Percentiles rank a stretch among this genome's conserved stretches.
Conservation (phyloP, 768 basidiomycete species). For the Paxillus rubicundulus region DNA sequence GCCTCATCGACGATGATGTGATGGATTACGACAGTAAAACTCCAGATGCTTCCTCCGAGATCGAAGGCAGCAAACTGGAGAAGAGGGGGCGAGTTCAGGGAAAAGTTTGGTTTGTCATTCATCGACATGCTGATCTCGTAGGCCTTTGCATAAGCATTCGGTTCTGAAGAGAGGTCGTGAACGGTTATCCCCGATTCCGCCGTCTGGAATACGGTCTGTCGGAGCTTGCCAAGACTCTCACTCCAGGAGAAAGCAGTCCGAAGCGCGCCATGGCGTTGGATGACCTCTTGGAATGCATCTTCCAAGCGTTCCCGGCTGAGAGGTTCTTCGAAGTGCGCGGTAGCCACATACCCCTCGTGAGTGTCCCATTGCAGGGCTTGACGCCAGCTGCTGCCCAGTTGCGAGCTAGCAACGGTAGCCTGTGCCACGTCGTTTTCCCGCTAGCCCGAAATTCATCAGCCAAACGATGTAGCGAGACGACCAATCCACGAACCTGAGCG, state of each 20-base stretch:
- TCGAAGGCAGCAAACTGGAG: slow-evolving; percentile 8
- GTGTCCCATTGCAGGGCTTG: slow-evolving; percentile 13
- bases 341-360: slow-evolving; percentile 13
- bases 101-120: slow-evolving; percentile 11
- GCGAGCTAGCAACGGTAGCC: neutral
- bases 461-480: neutral
- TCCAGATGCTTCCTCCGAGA: slow-evolving; percentile 10
- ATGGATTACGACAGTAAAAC: slow-evolving; percentile 11
- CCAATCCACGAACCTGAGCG: slow-evolving; percentile 4
- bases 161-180: slow-evolving; percentile 8
- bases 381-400: slow-evolving; percentile 2
- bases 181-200: slow-evolving; percentile 3
- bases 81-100: slow-evolving; percentile 7
- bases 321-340: slow-evolving; percentile 1
- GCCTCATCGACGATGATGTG: slow-evolving; percentile 17
- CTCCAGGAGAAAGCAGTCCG: slow-evolving; percentile 13
- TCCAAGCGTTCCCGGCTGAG: slow-evolving; percentile 9
- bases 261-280: slow-evolving; percentile 14
- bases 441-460: neutral
- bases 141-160: slow-evolving; percentile 7
- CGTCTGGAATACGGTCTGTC: slow-evolving; percentile 12
- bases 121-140: slow-evolving; percentile 7
- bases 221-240: slow-evolving; percentile 9
- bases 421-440: slow-evolving; percentile 7
- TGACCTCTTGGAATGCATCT: slow-evolving; percentile 9